phyloP scores from a whole-genome alignment of 345 rosid species.

The Dimocarpus longan region DNA sequence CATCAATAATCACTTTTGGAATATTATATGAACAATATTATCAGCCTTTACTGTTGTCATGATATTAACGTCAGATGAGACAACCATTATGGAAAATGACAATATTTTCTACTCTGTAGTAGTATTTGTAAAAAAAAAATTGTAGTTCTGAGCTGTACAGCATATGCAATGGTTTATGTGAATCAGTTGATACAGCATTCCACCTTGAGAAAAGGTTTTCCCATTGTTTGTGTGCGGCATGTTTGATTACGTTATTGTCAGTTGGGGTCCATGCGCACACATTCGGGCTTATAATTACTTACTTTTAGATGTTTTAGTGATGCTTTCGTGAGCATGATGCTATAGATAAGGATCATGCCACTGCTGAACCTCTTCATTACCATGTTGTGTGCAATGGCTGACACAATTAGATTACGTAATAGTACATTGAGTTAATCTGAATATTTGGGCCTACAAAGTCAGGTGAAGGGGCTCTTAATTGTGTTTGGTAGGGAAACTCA shows the following conservation, averaged over 20 bases:
- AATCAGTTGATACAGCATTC: background rate
- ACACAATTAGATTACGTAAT: no score
- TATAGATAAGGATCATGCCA: background rate
- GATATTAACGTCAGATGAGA: background rate
- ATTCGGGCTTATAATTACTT: background rate
- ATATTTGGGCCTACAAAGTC: no score
- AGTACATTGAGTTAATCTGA: no score
- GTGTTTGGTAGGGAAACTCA: no score
- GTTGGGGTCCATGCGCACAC: background rate
- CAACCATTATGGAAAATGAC: background rate
- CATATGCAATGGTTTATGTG: background rate
- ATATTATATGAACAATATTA: background rate
- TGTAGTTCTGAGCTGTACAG: background rate
- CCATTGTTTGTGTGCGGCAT: background rate
- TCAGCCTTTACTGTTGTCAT: background rate
- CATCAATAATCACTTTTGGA: background rate
- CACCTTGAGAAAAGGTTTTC: background rate
- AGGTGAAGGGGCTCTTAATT: no score
- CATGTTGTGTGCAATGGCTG: no score
- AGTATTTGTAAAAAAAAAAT: background rate
- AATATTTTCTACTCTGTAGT: background rate
- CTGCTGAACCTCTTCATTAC: no score
- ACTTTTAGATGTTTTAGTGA: background rate
- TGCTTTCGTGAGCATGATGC: background rate
- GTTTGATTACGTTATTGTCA: background rate